Evolutionary conservation across 371 early-diverging fungal species (phyloP).

Genomic region (Mortierella sp.): DNA sequence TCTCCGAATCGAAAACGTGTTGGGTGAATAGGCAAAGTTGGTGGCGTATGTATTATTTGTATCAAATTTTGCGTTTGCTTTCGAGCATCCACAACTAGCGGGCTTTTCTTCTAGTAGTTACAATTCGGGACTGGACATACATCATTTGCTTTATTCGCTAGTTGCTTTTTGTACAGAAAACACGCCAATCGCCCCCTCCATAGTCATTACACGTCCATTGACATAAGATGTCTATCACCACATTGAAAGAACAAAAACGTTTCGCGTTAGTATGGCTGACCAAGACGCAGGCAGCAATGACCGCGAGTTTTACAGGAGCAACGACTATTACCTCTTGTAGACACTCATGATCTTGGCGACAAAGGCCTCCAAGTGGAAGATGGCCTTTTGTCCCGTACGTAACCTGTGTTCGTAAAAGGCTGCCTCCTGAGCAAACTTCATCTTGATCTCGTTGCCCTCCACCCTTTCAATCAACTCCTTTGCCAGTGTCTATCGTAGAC

Average conservation of each 20-base stretch:
- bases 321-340: conserved; percentile 58
- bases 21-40: no score
- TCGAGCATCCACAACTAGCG: no score
- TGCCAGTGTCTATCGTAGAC: conserved; percentile 71
- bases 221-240: conserved; percentile 43
- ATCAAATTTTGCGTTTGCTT: no score
- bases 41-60: no score
- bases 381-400: conserved; percentile 89
- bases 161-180: conserved; percentile 3
- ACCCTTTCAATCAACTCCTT: conserved; percentile 77
- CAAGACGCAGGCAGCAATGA: neutral
- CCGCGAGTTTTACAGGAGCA: neutral
- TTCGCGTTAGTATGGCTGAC: neutral
- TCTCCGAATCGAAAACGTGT: no score
- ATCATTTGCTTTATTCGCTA: neutral
- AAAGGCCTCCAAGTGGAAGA: conserved; percentile 99
- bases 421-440: conserved; percentile 79
- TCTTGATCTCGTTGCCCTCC: conserved; percentile 72
- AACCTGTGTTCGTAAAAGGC: conserved; percentile 92
- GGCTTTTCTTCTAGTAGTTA: no score
- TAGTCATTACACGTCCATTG: conserved; percentile 27
- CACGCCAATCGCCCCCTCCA: neutral
- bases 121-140: no score
- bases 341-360: conserved; percentile 89
- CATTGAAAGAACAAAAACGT: neutral